Evolutionary conservation across 2,329 filamentous ascomycete species (phyloP), one percentile per base, ranked within the genome.

Genomic region (Phaeophleospora eucalypticola): DNA sequence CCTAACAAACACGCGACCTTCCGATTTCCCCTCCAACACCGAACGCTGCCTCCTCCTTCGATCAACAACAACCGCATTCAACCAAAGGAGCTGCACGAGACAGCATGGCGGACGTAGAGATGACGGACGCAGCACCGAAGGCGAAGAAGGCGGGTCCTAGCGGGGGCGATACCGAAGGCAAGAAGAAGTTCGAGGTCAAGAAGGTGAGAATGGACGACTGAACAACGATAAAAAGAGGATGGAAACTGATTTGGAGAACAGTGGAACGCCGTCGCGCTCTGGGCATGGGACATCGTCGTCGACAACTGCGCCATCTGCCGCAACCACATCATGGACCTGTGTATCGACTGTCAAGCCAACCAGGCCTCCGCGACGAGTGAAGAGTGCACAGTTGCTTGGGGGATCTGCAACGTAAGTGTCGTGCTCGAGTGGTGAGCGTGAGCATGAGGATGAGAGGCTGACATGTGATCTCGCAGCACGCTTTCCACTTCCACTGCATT

Each of bases 401-500:
- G 93, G 45, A 96, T 97, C 54, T 98, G 93, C 78, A 98, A 98
- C 66, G 93, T 96, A 73, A 71, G 87, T 77, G 38, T 24, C n/a
- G n/a, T n/a, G n/a, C n/a, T n/a, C n/a, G n/a, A n/a, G n/a, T n/a
- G n/a, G n/a, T 29, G 36, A 37, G 12, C 18, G 29, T n/a, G 41
- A 6, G 2, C n/a, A 40, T 17, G 46, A 15, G 7, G 6, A 2
- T 20, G 36, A 17, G 9, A 17, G 18, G 43, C 40, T 36, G 18
- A 36, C 19, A 12, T 45, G 8, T 41, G 27, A 48, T 63, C n/a
- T n/a, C n/a, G n/a, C n/a, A 98, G 93, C 93, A 98, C 66, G 93
- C 93, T 21, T 98, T 98, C 78, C 93, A 98, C 72, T 98, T 98
- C 74, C 93, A 98, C 75, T 98, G 93, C 76, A 98, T 98, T 66